Base-by-base conservation (phyloP, 2,329 filamentous ascomycete genomes). In the Passalora sequoiae region DNA sequence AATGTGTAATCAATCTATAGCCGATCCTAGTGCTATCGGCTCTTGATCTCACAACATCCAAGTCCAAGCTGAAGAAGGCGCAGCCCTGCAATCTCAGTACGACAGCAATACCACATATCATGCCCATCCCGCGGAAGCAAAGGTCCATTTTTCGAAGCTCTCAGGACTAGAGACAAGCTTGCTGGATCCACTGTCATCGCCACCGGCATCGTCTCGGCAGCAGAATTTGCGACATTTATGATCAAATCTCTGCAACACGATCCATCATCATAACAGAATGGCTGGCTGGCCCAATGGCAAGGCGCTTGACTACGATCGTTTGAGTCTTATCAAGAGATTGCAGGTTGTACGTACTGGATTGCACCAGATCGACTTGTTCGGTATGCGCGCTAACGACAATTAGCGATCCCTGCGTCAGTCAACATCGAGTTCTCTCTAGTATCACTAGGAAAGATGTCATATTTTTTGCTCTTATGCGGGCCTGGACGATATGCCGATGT, bases 261-360 rank as follows among this genome's bases (percentile, higher is more conserved):
- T 31, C 28, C 7, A 31, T 6, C 25, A 28, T 28, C 25, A 4
- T 28, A 4, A 5, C 10, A 28, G 25, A 2, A 28, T 28, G 3
- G 4, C 5, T 28, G 3, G 25, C 25, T 10, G 72, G 71, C 71
- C 71, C 71, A 75, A 75, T 75, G 72, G 71, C 70, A 75, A 74
- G 72, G 72, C 70, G 71, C 69, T 73, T 75, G 72, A 74, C 72
- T 75, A 73, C 71, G 71, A 72, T 19, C 5, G 12, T 6, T 33
- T 12, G 13, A 9, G n/a, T 19, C 16, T 15, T 33, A 33, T 33
- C 30, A 33, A 33, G 30, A 33, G 30, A 33, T 33, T 33, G 30
- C 30, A 33, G 30, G 30, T 15, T 33, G 12, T 9, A 19, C 30
- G n/a, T n/a, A n/a, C n/a, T n/a, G n/a, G n/a, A 9, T 19, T 12